Conservation (phyloP, 148 eudicot genomes). For the Rhododendron simsii region DNA sequence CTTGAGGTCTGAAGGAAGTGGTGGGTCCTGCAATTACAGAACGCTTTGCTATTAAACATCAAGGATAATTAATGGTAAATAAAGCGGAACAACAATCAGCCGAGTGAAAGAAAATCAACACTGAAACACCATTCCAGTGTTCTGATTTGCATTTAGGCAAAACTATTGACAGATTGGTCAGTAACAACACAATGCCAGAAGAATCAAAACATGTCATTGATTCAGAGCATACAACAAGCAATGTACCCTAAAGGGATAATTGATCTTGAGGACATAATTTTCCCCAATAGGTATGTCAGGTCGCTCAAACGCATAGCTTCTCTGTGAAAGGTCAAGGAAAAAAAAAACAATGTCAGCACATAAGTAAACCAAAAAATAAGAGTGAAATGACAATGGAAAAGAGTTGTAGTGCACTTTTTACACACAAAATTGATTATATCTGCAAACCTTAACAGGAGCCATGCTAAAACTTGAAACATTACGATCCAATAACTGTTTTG, state of each 20-base stretch:
- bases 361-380: background rate
- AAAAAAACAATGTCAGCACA: constrained; percentile 1
- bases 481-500: constrained; percentile 51
- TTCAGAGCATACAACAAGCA: constrained; percentile 3
- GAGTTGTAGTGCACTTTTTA: background rate
- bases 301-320: constrained; percentile 91
- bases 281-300: constrained; percentile 76
- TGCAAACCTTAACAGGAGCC: constrained; percentile 92
- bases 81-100: background rate
- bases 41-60: background rate
- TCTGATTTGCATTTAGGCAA: background rate
- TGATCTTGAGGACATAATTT: constrained; percentile 76
- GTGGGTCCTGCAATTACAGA: constrained; percentile 55
- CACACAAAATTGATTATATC: background rate
- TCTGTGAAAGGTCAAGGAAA: constrained; percentile 34
- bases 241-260: constrained; percentile 80
- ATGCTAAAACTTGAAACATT: constrained; percentile 81
- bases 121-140: background rate
- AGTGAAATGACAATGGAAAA: background rate
- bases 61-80: background rate
- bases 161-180: background rate
- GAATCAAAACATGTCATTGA: background rate
- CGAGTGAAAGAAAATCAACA: background rate
- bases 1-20: constrained; percentile 79
- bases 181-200: background rate